Conservation (phyloP, 225 moss, liverwort and hornwort genomes). For the Marchantia polymorpha region DNA sequence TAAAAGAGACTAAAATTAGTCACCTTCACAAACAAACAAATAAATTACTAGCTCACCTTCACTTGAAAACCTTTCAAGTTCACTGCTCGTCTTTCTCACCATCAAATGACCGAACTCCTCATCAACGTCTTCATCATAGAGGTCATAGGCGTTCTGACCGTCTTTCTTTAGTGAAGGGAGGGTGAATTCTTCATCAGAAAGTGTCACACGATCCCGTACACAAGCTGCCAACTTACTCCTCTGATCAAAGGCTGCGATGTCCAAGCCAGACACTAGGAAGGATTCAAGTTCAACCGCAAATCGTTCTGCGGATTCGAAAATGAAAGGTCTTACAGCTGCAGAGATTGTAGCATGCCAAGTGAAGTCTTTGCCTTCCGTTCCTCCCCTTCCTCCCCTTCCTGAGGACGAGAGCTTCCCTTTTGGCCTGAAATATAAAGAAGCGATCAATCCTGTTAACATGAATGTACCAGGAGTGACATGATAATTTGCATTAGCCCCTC, state of each 20-base stretch:
- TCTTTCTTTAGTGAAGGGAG: conserved; percentile 3
- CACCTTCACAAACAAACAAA: background rate
- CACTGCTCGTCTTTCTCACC: conserved; percentile 21
- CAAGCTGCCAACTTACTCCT: conserved; percentile 21
- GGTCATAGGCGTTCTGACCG: conserved; percentile 9
- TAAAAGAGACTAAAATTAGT: background rate
- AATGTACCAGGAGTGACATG: background rate
- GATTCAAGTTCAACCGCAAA: conserved; percentile 80
- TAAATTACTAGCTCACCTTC: conserved; percentile 6
- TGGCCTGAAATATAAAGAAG: conserved; percentile 9
- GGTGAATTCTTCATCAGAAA: background rate
- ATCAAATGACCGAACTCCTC: conserved; percentile 29
- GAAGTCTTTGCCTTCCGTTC: conserved; percentile 18
- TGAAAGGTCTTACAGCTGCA: conserved; percentile 67
- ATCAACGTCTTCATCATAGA: conserved; percentile 62
- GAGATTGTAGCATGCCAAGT: conserved; percentile 66
- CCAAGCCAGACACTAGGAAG: conserved; percentile 69
- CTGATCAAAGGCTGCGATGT: conserved; percentile 76
- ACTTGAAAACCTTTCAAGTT: conserved; percentile 9
- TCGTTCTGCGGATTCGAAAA: conserved; percentile 78
- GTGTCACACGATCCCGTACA: background rate
- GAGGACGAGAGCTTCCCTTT: conserved; percentile 21
- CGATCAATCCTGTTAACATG: background rate
- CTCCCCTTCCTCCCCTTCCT: conserved; percentile 19
- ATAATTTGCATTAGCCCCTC: background rate